These are phyloP conservation scores for Annona cherimola DNA, from an alignment of 164 flowering plant species.

Conservation along the genomic window DNA sequence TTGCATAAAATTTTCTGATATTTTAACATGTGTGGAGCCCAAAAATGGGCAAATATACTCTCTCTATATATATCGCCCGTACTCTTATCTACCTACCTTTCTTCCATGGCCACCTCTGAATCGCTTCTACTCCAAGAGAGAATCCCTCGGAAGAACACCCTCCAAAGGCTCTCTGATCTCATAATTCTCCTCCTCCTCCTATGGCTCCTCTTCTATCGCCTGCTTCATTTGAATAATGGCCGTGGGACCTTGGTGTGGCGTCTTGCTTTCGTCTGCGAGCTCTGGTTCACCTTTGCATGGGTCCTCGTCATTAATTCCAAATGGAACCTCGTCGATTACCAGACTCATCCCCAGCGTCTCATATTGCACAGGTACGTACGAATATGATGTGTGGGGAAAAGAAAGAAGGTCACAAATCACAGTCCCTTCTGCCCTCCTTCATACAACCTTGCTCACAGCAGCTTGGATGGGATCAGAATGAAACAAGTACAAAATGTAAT, in stretches of 20 bases:
- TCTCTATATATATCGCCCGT: too few species aligned
- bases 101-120: not conserved
- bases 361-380: constrained; percentile 24
- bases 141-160: constrained; percentile 13
- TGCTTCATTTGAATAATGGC: constrained; percentile 20
- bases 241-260: constrained; percentile 30
- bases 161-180: constrained; percentile 23
- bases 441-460: too few species aligned
- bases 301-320: constrained; percentile 22
- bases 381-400: too few species aligned
- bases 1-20: too few species aligned
- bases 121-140: constrained; percentile 8
- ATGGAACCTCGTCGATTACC: constrained; percentile 36
- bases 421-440: too few species aligned
- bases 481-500: too few species aligned
- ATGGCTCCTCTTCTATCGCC: constrained; percentile 40
- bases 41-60: too few species aligned
- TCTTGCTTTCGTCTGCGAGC: constrained; percentile 47
- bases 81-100: too few species aligned
- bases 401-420: too few species aligned
- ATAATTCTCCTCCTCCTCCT: constrained; percentile 35
- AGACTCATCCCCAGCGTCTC: constrained; percentile 43
- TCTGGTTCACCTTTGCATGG: constrained; percentile 50
- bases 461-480: too few species aligned
- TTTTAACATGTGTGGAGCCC: too few species aligned